Evolutionary conservation across 257 asterid species (phyloP).

Genomic region (Cordia subcordata): DNA sequence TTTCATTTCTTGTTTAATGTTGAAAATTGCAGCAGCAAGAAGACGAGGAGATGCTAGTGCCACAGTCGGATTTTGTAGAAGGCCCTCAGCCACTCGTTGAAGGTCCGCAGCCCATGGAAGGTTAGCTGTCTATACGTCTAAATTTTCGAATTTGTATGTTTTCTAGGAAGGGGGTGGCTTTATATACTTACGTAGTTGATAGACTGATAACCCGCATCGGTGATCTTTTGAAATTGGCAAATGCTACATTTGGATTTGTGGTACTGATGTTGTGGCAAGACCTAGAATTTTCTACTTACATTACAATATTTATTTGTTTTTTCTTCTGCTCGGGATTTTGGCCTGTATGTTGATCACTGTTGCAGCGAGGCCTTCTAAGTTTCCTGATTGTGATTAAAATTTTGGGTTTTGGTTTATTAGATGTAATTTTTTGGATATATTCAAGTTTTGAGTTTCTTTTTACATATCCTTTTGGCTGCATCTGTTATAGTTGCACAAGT

Average conservation of each 20-base stretch:
- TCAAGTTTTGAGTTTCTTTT: background rate
- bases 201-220: background rate
- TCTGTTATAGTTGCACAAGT: conserved; percentile 39
- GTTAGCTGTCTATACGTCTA: conserved; percentile 23
- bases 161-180: background rate
- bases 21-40: conserved; percentile 57
- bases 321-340: too few species aligned
- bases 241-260: background rate
- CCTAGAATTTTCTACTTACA: too few species aligned
- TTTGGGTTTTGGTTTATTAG: conserved; percentile 1
- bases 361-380: too few species aligned
- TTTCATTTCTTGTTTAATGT: conserved; percentile 5
- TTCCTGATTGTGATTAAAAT: too few species aligned
- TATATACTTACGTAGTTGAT: background rate
- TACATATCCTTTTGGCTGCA: too few species aligned
- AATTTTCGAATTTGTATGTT: conserved; percentile 5
- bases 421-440: background rate
- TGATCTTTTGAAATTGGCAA: too few species aligned
- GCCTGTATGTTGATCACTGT: too few species aligned
- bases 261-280: too few species aligned
- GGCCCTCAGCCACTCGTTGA: conserved; percentile 84
- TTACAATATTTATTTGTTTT: too few species aligned
- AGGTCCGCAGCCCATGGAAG: conserved; percentile 99
- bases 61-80: conserved; percentile 69
- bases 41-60: conserved; percentile 94